Base-by-base conservation (phyloP, 2,329 filamentous ascomycete genomes). In the Epicoccum sorghinum region DNA sequence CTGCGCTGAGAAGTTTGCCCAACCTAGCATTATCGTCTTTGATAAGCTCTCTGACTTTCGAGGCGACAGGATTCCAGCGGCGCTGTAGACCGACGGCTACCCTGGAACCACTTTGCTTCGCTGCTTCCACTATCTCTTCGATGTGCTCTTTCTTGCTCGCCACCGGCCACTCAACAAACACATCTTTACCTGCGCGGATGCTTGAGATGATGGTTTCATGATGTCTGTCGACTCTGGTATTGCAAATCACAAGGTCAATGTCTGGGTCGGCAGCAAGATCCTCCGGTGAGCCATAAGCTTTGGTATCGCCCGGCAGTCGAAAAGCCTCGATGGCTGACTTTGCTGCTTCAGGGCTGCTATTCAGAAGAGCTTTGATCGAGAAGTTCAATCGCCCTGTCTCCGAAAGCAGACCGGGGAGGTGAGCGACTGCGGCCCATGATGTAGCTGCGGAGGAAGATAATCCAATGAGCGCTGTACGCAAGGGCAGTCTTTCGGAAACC, bases 321-420 rank as follows among this genome's bases (percentile, higher is more conserved):
- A 77, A 77, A 3, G 58, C 40, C 36, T 72, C 57, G 42, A 81
- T 78, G 5, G 80, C 77, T 10, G 61, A 65, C 51, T 70, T 56
- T 0, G 79, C 78, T 2, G 75, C 75, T 13, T 74, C 66, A 8
- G 73, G 60, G 33, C 66, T 75, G 4, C 76, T 78, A 62, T 82
- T 82, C 52, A 76, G 74, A 1, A 83, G 68, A n/a, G 79, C 79
- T 23, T 76, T 73, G 55, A 83, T 75, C 32, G 76, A 58, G 54
- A 80, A 81, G 4, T 76, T 68, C 3, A 62, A 42, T 1, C 60
- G 64, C 6, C 67, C 69, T 10, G 35, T 53, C 2, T 48, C 78
- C 0, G 78, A 68, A 0, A 82, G 82, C 2, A 88, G 79, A 65
- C 86, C 86, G 0, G 86, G 83, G 0, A 88, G 78, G 61, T 88